A percentile compares a stretch with the other conserved stretches of the same genome.
phyloP scores from a whole-genome alignment of 2,329 filamentous ascomycete species.

The Fusarium odoratissimum region DNA sequence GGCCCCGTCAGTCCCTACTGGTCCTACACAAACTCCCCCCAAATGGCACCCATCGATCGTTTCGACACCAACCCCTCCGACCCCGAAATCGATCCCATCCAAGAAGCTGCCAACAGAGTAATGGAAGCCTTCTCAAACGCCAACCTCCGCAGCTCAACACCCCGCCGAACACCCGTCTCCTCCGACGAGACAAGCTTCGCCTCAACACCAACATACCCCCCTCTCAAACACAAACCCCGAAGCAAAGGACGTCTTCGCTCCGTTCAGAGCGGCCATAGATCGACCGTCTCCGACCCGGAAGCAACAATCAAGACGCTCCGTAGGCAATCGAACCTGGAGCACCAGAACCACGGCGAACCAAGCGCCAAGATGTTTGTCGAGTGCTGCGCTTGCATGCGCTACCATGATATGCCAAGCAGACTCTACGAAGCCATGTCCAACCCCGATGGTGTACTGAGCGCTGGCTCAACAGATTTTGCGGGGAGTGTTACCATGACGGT shows the following conservation, averaged over 20 bases:
- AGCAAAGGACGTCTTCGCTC: conserved; percentile 38
- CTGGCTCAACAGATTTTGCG: conserved; percentile 61
- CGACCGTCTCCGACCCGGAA: conserved; percentile 30
- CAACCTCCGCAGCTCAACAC: conserved; percentile 30
- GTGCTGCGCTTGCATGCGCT: conserved; percentile 73
- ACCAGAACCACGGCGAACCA: conserved; percentile 50
- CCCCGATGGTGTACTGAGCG: conserved; percentile 64
- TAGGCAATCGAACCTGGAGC: conserved; percentile 17
- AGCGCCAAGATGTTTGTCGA: conserved; percentile 73
- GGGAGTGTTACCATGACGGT: conserved; percentile 71
- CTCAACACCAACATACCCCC: conserved; percentile 53
- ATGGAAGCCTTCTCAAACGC: conserved; percentile 48
- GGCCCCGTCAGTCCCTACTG: conserved; percentile 36
- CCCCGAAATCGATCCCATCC: conserved; percentile 44
- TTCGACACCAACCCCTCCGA: conserved; percentile 32
- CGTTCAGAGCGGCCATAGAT: conserved; percentile 29
- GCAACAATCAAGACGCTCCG: conserved; percentile 25
- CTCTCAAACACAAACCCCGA: conserved; percentile 48
- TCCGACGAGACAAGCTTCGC: conserved; percentile 38
- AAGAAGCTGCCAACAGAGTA: conserved; percentile 48
- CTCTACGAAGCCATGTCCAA: conserved; percentile 74
- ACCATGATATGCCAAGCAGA: conserved; percentile 73
- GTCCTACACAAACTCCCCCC: conserved; percentile 38
- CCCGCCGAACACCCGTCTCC: conserved; percentile 32
- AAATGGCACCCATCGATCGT: conserved; percentile 28